Percentiles rank a stretch among this genome's conserved stretches.
Evolutionary conservation across 306 rosid genomes (phyloP).

Genomic region (Lotus japonicus): DNA sequence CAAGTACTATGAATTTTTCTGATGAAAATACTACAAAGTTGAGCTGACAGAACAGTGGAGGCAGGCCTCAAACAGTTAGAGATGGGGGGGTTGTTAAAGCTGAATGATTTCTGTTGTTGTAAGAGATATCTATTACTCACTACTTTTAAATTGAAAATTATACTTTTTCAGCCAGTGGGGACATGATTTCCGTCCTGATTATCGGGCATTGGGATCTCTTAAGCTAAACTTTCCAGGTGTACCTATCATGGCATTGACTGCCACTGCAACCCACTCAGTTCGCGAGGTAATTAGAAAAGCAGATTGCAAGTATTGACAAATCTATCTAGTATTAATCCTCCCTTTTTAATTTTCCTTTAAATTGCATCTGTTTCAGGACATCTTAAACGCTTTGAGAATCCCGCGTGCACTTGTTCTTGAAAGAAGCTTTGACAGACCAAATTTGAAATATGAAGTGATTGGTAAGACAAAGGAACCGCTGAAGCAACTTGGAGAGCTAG

Average conservation of each 20-base stretch:
- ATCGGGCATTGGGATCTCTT: constrained; percentile 79
- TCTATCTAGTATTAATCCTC: not conserved
- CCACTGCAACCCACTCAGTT: constrained; percentile 88
- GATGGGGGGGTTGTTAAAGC: constrained; percentile 10
- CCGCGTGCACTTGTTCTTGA: constrained; percentile 83
- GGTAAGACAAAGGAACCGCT: constrained; percentile 72
- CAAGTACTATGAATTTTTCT: not conserved
- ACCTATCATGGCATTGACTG: constrained; percentile 96
- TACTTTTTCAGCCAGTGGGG: constrained; percentile 88
- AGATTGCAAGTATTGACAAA: not conserved
- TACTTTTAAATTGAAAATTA: not conserved
- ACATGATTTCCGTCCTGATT: constrained; percentile 98
- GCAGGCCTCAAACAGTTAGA: not conserved
- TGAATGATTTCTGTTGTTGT: constrained; percentile 3
- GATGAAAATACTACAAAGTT: not conserved
- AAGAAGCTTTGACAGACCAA: constrained; percentile 95
- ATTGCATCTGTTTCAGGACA: constrained; percentile 56
- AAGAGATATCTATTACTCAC: not conserved
- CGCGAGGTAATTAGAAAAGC: constrained; percentile 49
- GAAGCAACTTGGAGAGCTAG: constrained; percentile 63
- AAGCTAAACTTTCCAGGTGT: constrained; percentile 71
- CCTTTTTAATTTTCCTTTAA: not conserved
- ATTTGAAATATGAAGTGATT: constrained; percentile 85
- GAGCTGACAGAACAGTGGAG: constrained; percentile 1
- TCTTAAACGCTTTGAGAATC: constrained; percentile 71